Conservation (phyloP, 768 basidiomycete genomes). For the Trametes gibbosa region DNA sequence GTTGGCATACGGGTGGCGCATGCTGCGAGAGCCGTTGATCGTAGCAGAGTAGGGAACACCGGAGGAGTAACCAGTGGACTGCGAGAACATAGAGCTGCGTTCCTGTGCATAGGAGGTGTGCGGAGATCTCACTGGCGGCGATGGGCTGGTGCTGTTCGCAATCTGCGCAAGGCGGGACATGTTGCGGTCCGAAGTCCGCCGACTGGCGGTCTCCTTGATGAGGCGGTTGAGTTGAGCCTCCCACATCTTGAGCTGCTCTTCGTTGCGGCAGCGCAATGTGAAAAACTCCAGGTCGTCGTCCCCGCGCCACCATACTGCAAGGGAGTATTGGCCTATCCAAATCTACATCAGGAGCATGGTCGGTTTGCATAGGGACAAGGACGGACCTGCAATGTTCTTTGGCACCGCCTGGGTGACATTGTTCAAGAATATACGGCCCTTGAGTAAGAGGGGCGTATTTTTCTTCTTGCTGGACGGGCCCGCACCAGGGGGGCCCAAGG, state of each 20-base stretch:
- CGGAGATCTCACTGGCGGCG: constrained; percentile 33
- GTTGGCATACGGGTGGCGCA: constrained; percentile 27
- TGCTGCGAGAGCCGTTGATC: constrained; percentile 16
- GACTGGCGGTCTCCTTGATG: constrained; percentile 71
- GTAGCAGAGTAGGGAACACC: constrained; percentile 21
- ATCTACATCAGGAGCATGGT: not conserved
- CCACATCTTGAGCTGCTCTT: constrained; percentile 94
- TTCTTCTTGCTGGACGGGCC: constrained; percentile 64
- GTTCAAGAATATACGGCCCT: constrained; percentile 95
- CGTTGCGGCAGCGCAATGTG: constrained; percentile 86
- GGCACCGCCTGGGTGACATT: constrained; percentile 86
- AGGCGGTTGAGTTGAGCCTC: constrained; percentile 85
- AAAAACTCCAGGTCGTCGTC: constrained; percentile 94
- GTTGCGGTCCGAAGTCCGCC: constrained; percentile 65
- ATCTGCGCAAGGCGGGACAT: constrained; percentile 48
- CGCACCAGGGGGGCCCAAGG: constrained; percentile 45
- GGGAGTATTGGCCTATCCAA: constrained; percentile 58
- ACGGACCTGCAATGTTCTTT: constrained; percentile 61
- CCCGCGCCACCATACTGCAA: constrained; percentile 93
- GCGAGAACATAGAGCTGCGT: constrained; percentile 26
- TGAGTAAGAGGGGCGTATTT: constrained; percentile 80
- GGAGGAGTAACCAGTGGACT: constrained; percentile 20
- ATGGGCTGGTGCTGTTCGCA: constrained; percentile 46
- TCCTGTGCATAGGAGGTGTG: constrained; percentile 20
- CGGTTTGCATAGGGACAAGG: constrained; percentile 8